A percentile compares a stretch with the other conserved stretches of the same genome.
Evolutionary conservation across 1,139 yeast genomes (phyloP).

Genomic region (Sugiyamaella paludigena): DNA sequence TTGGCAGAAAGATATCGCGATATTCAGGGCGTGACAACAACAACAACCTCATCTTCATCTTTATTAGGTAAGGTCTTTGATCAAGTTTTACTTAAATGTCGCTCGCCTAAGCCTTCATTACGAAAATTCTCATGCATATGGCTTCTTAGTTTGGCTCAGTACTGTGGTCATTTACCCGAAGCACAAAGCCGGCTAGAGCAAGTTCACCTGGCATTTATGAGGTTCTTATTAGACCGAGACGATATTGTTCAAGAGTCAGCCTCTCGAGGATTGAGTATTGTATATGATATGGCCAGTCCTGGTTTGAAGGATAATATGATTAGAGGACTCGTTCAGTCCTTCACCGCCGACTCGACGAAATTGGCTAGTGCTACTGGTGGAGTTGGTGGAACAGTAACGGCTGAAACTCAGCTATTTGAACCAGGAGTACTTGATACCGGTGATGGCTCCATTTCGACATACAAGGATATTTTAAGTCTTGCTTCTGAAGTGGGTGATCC

Average conservation of each 20-base stretch:
- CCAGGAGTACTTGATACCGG: constrained; percentile 76
- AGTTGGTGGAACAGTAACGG: constrained; percentile 68
- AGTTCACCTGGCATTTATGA: constrained; percentile 71
- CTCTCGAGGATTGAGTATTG: constrained; percentile 77
- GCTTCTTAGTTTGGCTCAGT: constrained; percentile 77
- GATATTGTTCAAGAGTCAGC: constrained; percentile 90
- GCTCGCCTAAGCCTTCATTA: constrained; percentile 66
- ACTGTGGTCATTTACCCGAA: constrained; percentile 52
- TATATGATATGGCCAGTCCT: constrained; percentile 73
- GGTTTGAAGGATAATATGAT: constrained; percentile 72
- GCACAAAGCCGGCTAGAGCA: constrained; percentile 49
- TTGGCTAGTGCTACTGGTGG: constrained; percentile 54
- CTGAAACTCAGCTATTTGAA: constrained; percentile 82
- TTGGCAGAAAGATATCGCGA: constrained; percentile 53
- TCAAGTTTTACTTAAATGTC: constrained; percentile 52
- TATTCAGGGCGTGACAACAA: constrained; percentile 34
- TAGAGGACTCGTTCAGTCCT: constrained; percentile 70
- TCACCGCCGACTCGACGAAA: constrained; percentile 63
- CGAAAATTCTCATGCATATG: constrained; percentile 82
- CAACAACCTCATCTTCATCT: constrained; percentile 9
- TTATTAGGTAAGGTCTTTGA: constrained; percentile 41
- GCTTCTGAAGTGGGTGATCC: constrained; percentile 98
- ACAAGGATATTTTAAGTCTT: constrained; percentile 69
- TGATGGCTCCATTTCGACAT: constrained; percentile 85
- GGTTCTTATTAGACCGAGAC: constrained; percentile 72